Conservation (phyloP, 2,329 filamentous ascomycete genomes). For the Metarhizium anisopliae region DNA sequence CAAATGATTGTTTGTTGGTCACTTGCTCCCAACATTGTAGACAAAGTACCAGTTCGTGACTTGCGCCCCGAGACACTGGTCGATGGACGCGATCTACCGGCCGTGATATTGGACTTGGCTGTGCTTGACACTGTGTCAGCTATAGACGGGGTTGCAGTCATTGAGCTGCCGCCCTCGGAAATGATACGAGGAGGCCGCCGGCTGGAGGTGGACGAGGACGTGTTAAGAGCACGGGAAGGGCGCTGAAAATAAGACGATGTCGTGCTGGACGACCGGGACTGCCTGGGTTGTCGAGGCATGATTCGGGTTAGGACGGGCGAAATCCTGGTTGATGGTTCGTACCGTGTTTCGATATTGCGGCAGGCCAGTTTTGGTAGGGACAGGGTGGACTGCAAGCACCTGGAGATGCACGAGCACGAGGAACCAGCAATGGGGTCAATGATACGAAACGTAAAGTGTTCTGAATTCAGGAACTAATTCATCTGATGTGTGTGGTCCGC, state of each 20-base stretch:
- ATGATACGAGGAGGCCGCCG: background rate
- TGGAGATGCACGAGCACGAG: no score
- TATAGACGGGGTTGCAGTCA: conserved; percentile 9
- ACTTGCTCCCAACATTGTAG: conserved; percentile 32
- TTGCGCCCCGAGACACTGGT: conserved; percentile 36
- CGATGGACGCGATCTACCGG: conserved; percentile 10
- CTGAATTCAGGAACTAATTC: no score
- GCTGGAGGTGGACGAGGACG: background rate
- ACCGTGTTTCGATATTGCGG: no score
- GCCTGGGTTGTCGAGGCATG: background rate
- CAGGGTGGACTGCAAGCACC: no score
- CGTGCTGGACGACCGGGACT: background rate
- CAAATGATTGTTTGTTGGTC: conserved; percentile 71
- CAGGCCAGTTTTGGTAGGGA: no score
- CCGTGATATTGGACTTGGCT: background rate
- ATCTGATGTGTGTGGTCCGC: background rate
- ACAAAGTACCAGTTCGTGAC: conserved; percentile 29
- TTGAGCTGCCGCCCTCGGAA: background rate
- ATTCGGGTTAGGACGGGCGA: background rate
- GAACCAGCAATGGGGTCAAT: no score
- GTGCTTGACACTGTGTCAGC: conserved; percentile 10
- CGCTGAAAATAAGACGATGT: background rate
- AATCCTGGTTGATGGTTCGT: background rate
- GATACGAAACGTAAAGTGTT: no score
- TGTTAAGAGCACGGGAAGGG: background rate